These are phyloP conservation scores for Termitomyces sp. DNA, from an alignment of 768 basidiomycete genomes.

Conservation along the genomic window DNA sequence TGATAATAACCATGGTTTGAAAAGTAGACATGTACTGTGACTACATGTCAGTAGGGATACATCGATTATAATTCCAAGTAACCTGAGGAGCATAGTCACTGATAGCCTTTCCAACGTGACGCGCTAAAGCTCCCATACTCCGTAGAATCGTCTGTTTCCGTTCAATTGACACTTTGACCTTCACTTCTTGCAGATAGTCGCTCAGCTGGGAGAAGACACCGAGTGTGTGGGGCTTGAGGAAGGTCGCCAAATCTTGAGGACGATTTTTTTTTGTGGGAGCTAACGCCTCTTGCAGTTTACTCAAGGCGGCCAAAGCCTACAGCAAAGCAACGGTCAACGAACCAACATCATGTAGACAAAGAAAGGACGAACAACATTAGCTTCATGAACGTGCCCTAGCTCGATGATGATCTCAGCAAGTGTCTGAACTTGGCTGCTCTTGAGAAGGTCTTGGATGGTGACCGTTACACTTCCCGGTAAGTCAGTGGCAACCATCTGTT, in stretches of 20 bases:
- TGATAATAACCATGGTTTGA: conserved; percentile 78
- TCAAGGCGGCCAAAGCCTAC: conserved; percentile 32
- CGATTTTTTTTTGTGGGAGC: conserved; percentile 17
- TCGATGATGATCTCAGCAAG: conserved; percentile 71
- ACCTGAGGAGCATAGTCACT: conserved; percentile 85
- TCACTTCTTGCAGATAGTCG: conserved; percentile 79
- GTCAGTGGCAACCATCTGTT: conserved; percentile 45
- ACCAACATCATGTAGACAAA: not conserved
- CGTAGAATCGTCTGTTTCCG: conserved; percentile 76
- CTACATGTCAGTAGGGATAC: not conserved
- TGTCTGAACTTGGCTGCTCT: conserved; percentile 61
- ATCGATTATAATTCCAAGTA: conserved; percentile 11
- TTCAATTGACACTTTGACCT: conserved; percentile 63
- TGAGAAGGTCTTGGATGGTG: conserved; percentile 48
- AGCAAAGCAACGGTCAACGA: not conserved
- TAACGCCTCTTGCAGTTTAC: conserved; percentile 42
- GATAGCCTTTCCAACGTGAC: conserved; percentile 43
- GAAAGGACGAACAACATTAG: conserved; percentile 35
- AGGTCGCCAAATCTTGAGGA: conserved; percentile 39
- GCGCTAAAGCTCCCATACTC: conserved; percentile 70
- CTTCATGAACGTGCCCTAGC: conserved; percentile 64
- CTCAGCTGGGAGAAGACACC: conserved; percentile 83
- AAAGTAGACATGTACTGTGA: conserved; percentile 91
- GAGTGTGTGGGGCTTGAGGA: conserved; percentile 74
- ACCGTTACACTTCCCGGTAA: conserved; percentile 33